Percentiles rank a stretch among this genome's conserved stretches.
phyloP scores from a whole-genome alignment of 2,329 filamentous ascomycete genomes.

The Fusarium udum region DNA sequence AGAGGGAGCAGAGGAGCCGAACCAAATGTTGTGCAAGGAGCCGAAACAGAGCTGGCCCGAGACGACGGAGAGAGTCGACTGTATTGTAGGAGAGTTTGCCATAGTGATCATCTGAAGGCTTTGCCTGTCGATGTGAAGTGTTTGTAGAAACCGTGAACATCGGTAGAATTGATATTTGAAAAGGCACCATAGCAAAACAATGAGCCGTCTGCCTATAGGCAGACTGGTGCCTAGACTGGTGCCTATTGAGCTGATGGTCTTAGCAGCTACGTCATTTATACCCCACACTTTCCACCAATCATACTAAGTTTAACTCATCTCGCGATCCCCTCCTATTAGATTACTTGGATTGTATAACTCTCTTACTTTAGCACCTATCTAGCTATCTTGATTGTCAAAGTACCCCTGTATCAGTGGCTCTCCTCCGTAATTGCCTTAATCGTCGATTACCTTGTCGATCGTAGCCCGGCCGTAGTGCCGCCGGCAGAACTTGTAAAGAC shows the following conservation, averaged over 20 bases:
- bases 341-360: neutral
- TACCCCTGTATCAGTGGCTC: rapidly evolving
- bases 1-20: neutral
- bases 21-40: neutral
- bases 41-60: neutral
- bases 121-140: no score
- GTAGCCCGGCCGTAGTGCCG: neutral
- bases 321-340: neutral
- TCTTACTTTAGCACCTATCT: neutral
- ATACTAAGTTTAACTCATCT: neutral
- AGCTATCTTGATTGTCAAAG: neutral
- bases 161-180: neutral
- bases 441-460: neutral
- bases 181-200: neutral
- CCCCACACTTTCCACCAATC: neutral
- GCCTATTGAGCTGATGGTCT: neutral
- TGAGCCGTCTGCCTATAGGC: neutral
- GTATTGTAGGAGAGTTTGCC: neutral
- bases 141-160: neutral
- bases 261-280: neutral
- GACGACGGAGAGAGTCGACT: neutral
- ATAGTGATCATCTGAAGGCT: neutral
- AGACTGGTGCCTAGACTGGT: neutral
- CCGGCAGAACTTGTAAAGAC: neutral
- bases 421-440: neutral